These are phyloP conservation scores for Penicillium janthinellum DNA, from an alignment of 2,329 filamentous ascomycete genomes.

Conservation along the genomic window DNA sequence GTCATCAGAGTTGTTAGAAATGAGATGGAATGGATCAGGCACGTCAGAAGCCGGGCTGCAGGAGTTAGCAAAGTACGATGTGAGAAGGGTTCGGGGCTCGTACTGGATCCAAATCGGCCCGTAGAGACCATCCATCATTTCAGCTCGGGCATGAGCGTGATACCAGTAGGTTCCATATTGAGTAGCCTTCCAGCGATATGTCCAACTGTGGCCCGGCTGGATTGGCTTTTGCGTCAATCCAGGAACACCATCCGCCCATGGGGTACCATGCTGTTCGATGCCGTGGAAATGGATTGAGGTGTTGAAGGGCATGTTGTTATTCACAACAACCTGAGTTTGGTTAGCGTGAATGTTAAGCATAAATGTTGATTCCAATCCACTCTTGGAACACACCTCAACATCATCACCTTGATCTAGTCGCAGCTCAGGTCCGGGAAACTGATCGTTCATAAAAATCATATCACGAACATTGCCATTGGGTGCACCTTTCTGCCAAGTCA, in stretches of 20 bases:
- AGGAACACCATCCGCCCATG: conserved; percentile 62
- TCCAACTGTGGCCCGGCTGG: conserved; percentile 51
- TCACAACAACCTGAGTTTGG: conserved; percentile 28
- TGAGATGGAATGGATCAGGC: conserved; percentile 53
- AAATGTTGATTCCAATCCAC: too few relatives aligned
- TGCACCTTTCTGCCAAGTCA: conserved; percentile 38
- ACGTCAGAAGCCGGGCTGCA: conserved; percentile 33
- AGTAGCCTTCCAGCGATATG: conserved; percentile 49
- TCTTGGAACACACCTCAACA: conserved; percentile 25
- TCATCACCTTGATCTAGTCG: conserved; percentile 32
- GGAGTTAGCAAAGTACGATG: conserved; percentile 40
- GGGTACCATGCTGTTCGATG: conserved; percentile 53
- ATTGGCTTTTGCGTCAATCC: conserved; percentile 59
- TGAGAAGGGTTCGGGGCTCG: not conserved
- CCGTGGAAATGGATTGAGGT: conserved; percentile 41
- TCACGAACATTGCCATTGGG: conserved; percentile 37
- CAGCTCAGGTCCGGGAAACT: conserved; percentile 37
- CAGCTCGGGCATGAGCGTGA: conserved; percentile 57
- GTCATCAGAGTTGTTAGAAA: conserved; percentile 45
- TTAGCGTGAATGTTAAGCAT: not conserved
- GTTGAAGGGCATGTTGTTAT: conserved; percentile 35
- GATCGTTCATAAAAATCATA: conserved; percentile 37
- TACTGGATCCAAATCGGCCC: conserved; percentile 48
- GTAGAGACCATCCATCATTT: conserved; percentile 62
- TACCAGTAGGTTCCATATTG: conserved; percentile 27